These are phyloP conservation scores for Phytophthora melonis DNA, from an alignment of 352 stramenopile genomes.

Conservation along the genomic window DNA sequence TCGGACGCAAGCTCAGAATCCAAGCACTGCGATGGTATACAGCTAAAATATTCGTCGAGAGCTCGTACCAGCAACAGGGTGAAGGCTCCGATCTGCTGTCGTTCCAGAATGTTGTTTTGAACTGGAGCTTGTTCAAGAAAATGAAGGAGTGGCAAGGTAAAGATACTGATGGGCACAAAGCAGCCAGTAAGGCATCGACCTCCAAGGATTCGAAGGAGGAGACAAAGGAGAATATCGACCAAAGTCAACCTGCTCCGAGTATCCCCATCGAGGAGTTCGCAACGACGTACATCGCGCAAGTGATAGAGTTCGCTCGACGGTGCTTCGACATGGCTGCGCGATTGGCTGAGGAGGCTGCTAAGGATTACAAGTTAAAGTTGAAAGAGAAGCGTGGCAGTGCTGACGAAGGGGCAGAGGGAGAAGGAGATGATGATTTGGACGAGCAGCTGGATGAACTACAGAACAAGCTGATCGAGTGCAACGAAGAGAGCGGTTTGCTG, in stretches of 20 bases:
- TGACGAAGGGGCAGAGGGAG: slow-evolving; percentile 15
- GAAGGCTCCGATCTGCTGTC: slow-evolving; percentile 18
- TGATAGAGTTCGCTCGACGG: slow-evolving; percentile 71
- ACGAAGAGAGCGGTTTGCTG: slow-evolving; percentile 78
- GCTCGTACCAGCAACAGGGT: not conserved
- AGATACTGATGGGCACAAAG: slow-evolving; percentile 21
- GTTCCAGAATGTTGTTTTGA: slow-evolving; percentile 54
- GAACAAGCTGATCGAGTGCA: slow-evolving; percentile 60
- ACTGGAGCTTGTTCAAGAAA: slow-evolving; percentile 58
- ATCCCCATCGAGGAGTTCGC: slow-evolving; percentile 59
- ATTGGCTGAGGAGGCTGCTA: slow-evolving; percentile 36
- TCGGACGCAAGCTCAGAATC: slow-evolving; percentile 55
- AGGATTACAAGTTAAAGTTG: slow-evolving; percentile 22
- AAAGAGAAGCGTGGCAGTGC: slow-evolving; percentile 6
- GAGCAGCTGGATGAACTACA: slow-evolving; percentile 44
- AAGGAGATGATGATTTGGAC: slow-evolving; percentile 23
- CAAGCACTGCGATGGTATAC: slow-evolving; percentile 51
- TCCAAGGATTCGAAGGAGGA: slow-evolving; percentile 17
- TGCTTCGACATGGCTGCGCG: slow-evolving; percentile 73
- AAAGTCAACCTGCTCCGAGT: slow-evolving; percentile 1
- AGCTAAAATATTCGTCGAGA: slow-evolving; percentile 5
- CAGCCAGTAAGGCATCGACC: slow-evolving; percentile 3
- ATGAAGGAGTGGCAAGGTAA: slow-evolving; percentile 66
- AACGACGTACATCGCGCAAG: slow-evolving; percentile 52
- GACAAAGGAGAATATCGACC: not conserved